Conservation (phyloP, 2,329 filamentous ascomycete species). For the Pyricularia grisea region DNA sequence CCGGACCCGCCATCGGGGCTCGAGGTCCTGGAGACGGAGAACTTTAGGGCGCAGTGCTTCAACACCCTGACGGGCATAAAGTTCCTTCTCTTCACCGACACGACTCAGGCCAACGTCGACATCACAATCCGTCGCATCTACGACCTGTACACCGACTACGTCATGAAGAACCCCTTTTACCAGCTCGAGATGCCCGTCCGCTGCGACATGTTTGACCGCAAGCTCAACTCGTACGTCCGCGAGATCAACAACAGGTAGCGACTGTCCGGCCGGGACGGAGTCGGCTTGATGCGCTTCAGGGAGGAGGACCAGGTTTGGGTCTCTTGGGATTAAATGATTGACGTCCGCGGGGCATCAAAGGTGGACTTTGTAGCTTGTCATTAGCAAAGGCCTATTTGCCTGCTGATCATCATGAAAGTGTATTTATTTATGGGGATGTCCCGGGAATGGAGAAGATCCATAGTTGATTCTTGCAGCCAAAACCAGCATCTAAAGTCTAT, state of each 20-base stretch:
- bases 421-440: neutral
- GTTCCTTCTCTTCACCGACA: conserved; percentile 91
- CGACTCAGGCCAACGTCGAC: conserved; percentile 78
- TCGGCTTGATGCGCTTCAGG: neutral
- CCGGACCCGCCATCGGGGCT: conserved; percentile 65
- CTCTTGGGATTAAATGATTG: neutral
- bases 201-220: conserved; percentile 90
- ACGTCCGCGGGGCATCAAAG: neutral
- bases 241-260: conserved; percentile 51
- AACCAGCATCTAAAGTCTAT: neutral
- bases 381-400: neutral
- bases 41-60: conserved; percentile 94
- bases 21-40: conserved; percentile 86
- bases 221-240: conserved; percentile 71
- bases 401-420: neutral
- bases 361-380: neutral
- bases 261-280: neutral
- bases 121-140: conserved; percentile 77
- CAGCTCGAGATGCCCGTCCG: conserved; percentile 95
- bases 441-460: neutral
- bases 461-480: neutral
- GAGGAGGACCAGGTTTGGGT: neutral
- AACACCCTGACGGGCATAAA: conserved; percentile 91
- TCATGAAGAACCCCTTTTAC: conserved; percentile 99
- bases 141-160: conserved; percentile 90